Evolutionary conservation across 139 green algal species (phyloP).

Genomic region (Chlamydomonas incerta): DNA sequence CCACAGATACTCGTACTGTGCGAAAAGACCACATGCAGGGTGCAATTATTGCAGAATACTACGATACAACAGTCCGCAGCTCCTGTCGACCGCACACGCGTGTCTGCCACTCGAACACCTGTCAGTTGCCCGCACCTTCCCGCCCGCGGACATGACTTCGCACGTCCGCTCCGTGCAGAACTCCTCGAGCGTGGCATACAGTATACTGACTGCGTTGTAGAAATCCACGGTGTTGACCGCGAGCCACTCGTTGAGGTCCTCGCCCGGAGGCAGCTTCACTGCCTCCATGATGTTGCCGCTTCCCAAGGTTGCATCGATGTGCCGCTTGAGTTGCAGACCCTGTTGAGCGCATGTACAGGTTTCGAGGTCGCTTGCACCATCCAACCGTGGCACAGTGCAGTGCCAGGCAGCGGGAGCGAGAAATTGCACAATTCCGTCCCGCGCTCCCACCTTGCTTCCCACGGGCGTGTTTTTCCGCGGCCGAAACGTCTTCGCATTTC

Average conservation of each 20-base stretch:
- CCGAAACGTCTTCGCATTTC: conserved; percentile 79
- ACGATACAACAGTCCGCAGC: too few relatives aligned
- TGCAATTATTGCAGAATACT: too few relatives aligned
- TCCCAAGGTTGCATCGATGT: conserved; percentile 93
- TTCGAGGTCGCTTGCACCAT: too few relatives aligned
- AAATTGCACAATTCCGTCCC: too few relatives aligned
- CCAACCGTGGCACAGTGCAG: too few relatives aligned
- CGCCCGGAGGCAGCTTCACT: conserved; percentile 84
- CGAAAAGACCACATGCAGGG: too few relatives aligned
- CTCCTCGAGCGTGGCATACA: conserved; percentile 93
- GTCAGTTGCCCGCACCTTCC: conserved; percentile 74
- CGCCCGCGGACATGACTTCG: conserved; percentile 95
- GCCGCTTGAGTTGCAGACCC: conserved; percentile 89
- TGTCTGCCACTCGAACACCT: too few relatives aligned
- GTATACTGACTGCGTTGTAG: conserved; percentile 96
- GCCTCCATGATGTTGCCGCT: conserved; percentile 88
- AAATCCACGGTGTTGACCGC: conserved; percentile 88
- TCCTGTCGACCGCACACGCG: too few relatives aligned
- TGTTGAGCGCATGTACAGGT: too few relatives aligned
- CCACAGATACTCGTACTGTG: conserved; percentile 98
- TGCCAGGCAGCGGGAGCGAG: too few relatives aligned
- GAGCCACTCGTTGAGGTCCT: conserved; percentile 84
- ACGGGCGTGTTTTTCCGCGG: conserved; percentile 85
- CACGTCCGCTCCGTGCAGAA: conserved; percentile 93
- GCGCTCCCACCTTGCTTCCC: conserved; percentile 77